Evolutionary conservation across 345 rosid genomes (phyloP).

Genomic region (Noccaea bulbosa): DNA sequence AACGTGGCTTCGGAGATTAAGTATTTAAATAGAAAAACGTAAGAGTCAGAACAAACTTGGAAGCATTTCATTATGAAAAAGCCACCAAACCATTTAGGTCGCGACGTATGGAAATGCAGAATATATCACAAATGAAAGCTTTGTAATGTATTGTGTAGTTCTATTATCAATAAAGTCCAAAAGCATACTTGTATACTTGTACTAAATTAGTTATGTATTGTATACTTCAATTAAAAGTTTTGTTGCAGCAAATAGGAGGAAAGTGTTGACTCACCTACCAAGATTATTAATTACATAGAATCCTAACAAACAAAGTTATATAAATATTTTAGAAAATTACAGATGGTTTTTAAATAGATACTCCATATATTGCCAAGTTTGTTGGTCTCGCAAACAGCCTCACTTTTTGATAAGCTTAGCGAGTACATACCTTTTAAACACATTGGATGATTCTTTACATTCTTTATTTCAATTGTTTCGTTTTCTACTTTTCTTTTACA

Average conservation of each 20-base stretch:
- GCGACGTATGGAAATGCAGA: not conserved
- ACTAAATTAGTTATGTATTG: not conserved
- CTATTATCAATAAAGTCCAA: conserved; percentile 37
- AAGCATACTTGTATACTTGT: no score
- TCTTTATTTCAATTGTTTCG: conserved; percentile 17
- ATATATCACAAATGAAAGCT: conserved; percentile 7
- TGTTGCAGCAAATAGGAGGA: conserved; percentile 37
- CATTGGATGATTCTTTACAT: conserved; percentile 22
- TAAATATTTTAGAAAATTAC: conserved; percentile 13
- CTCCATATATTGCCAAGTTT: conserved; percentile 12
- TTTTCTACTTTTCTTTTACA: conserved; percentile 26
- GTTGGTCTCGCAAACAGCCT: not conserved
- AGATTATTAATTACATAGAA: conserved; percentile 13
- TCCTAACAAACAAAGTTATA: conserved; percentile 18
- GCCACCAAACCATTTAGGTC: conserved; percentile 8
- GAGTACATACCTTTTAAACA: conserved; percentile 14
- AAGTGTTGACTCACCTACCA: conserved; percentile 43
- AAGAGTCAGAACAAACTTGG: conserved; percentile 5
- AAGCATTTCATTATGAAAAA: conserved; percentile 2
- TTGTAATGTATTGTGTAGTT: conserved; percentile 8
- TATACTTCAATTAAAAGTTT: not conserved
- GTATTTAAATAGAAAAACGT: not conserved
- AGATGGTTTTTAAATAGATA: not conserved
- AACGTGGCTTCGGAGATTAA: conserved; percentile 1
- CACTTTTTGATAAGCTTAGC: no score